Evolutionary conservation across 2,329 filamentous ascomycete genomes (phyloP).

Genomic region (Cytospora chrysosperma): DNA sequence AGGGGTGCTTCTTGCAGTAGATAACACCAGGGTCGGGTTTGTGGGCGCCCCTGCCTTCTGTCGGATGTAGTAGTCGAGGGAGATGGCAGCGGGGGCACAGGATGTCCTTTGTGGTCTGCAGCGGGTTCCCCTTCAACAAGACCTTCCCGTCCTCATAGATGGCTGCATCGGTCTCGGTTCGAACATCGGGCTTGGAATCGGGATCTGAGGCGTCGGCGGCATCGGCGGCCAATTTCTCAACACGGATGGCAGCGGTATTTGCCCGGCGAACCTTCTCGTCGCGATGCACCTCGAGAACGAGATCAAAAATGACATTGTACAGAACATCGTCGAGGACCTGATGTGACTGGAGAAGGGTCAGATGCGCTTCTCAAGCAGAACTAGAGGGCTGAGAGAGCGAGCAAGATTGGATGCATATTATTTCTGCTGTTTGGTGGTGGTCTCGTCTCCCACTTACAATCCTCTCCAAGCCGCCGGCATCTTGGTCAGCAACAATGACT

Average conservation of each 20-base stretch:
- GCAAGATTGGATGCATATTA: neutral
- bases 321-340: conserved; percentile 72
- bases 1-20: conserved; percentile 79
- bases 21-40: conserved; percentile 66
- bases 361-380: conserved; percentile 6
- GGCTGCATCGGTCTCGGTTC: conserved; percentile 65
- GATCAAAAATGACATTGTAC: conserved; percentile 74
- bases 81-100: conserved; percentile 73
- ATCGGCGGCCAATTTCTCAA: conserved; percentile 61
- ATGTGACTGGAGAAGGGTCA: conserved; percentile 47
- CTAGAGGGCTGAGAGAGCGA: neutral
- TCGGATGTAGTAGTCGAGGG: conserved; percentile 70
- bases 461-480: conserved; percentile 54
- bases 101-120: conserved; percentile 69
- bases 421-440: neutral
- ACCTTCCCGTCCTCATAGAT: conserved; percentile 69
- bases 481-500: conserved; percentile 53
- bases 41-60: conserved; percentile 64
- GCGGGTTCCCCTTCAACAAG: conserved; percentile 68
- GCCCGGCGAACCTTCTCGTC: conserved; percentile 75
- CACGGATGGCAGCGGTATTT: conserved; percentile 61
- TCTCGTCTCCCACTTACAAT: conserved; percentile 52
- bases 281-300: conserved; percentile 72
- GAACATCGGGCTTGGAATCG: conserved; percentile 55
- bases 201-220: conserved; percentile 52